A percentile compares a stretch with the other conserved stretches of the same genome.
These are phyloP conservation scores for Leucoagaricus sp. DNA, from an alignment of 1,284 basidiomycete species.

Conservation along the genomic window DNA sequence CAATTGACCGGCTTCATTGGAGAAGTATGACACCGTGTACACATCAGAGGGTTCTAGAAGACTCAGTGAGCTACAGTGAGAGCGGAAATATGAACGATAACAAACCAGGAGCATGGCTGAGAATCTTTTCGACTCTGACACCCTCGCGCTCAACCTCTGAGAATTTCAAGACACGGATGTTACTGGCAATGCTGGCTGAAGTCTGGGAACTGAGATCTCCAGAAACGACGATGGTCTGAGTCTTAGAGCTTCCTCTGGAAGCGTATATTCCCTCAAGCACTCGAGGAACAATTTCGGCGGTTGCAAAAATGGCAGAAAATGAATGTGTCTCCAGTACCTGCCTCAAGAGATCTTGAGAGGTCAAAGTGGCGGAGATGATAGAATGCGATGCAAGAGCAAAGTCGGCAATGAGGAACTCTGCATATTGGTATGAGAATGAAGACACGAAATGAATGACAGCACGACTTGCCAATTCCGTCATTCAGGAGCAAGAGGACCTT, in stretches of 20 bases:
- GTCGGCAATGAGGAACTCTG: constrained; percentile 78
- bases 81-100: constrained; percentile 12
- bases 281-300: constrained; percentile 59
- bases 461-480: constrained; percentile 63
- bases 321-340: constrained; percentile 62
- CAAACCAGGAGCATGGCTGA: constrained; percentile 52
- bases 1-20: constrained; percentile 49
- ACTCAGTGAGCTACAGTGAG: constrained; percentile 13
- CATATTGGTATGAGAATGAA: not conserved
- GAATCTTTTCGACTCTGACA: constrained; percentile 44
- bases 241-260: constrained; percentile 43
- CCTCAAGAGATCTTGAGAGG: constrained; percentile 56
- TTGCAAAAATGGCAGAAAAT: constrained; percentile 69
- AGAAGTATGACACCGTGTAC: constrained; percentile 68
- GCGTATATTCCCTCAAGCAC: constrained; percentile 71
- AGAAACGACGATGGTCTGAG: constrained; percentile 66
- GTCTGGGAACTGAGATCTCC: constrained; percentile 51
- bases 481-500: constrained; percentile 73
- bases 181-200: constrained; percentile 44
- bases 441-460: not conserved
- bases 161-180: constrained; percentile 60
- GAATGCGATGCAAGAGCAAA: constrained; percentile 72
- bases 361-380: constrained; percentile 70
- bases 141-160: constrained; percentile 67
- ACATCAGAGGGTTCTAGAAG: constrained; percentile 58